phyloP scores from a whole-genome alignment of 768 basidiomycete species.

The Gyrodon lividus region DNA sequence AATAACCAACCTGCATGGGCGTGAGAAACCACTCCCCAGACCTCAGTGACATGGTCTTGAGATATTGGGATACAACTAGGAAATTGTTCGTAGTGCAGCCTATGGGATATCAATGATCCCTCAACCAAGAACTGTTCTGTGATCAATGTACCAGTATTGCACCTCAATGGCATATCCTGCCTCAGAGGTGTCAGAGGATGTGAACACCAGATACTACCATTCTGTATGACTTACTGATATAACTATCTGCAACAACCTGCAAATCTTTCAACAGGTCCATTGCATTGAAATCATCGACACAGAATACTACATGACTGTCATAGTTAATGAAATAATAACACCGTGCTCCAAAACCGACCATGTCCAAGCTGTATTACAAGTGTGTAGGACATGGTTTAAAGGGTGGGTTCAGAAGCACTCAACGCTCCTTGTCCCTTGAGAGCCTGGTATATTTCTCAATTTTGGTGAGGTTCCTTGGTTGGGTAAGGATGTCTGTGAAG shows the following conservation, averaged over 20 bases:
- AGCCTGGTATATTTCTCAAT: background rate
- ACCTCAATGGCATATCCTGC: slow-evolving; percentile 5
- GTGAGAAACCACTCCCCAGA: background rate
- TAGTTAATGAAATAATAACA: slow-evolving; percentile 4
- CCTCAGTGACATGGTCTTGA: background rate
- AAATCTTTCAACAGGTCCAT: background rate
- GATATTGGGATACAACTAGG: background rate
- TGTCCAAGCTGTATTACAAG: background rate
- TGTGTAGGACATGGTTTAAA: background rate
- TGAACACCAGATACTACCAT: background rate
- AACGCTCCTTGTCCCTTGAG: background rate
- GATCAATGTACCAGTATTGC: slow-evolving; percentile 5
- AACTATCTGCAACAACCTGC: background rate
- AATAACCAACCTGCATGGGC: background rate
- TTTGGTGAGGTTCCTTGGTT: background rate
- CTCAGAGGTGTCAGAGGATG: background rate
- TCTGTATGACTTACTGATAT: slow-evolving; percentile 3
- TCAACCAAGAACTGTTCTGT: background rate
- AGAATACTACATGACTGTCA: background rate
- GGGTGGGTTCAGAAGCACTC: no score
- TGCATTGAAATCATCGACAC: background rate
- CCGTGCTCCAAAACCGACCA: background rate
- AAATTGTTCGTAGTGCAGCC: slow-evolving; percentile 6
- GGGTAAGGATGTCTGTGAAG: slow-evolving; percentile 1
- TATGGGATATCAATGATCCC: background rate